Conservation (phyloP, 2,329 filamentous ascomycete species). For the Cordyceps cicadae region DNA sequence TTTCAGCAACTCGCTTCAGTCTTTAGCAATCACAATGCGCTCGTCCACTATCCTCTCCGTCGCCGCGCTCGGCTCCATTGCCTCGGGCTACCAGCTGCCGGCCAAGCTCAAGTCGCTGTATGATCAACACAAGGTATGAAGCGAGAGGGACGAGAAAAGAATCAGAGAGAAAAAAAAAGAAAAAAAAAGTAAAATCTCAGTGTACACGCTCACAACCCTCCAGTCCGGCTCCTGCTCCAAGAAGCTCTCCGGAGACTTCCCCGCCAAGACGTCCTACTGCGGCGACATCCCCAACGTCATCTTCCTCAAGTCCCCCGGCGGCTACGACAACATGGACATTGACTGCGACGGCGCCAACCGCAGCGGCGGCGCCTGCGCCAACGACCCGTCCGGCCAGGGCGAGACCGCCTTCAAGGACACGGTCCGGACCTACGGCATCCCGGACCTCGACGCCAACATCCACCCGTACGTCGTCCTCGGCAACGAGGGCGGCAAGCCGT, state of each 20-base stretch:
- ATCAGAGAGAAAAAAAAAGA: not conserved
- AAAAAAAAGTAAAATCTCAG: not conserved
- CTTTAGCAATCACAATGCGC: slow-evolving; percentile 5
- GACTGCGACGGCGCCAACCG: slow-evolving; percentile 39
- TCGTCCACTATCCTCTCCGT: slow-evolving; percentile 11
- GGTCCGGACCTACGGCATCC: slow-evolving; percentile 23
- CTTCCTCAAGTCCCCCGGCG: slow-evolving; percentile 30
- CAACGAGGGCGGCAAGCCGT: slow-evolving; percentile 24
- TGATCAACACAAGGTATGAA: slow-evolving; percentile 13
- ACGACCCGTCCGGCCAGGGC: slow-evolving; percentile 25
- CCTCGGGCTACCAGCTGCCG: slow-evolving; percentile 11
- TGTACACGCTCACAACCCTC: not conserved
- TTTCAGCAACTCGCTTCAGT: too few species aligned
- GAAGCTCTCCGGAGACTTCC: not conserved
- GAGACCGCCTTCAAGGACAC: slow-evolving; percentile 34
- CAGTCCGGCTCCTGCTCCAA: slow-evolving; percentile 5
- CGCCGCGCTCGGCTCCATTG: slow-evolving; percentile 9
- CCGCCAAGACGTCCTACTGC: not conserved
- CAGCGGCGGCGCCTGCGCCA: slow-evolving; percentile 30
- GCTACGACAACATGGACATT: slow-evolving; percentile 39
- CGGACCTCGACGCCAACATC: slow-evolving; percentile 36
- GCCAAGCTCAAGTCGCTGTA: slow-evolving; percentile 14
- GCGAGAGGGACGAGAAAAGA: too few species aligned
- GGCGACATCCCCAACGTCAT: slow-evolving; percentile 23
- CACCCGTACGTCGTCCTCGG: slow-evolving; percentile 38